Percentiles rank a stretch among this genome's conserved stretches.
Conservation (phyloP, 148 eudicot species). For the Silene latifolia region DNA sequence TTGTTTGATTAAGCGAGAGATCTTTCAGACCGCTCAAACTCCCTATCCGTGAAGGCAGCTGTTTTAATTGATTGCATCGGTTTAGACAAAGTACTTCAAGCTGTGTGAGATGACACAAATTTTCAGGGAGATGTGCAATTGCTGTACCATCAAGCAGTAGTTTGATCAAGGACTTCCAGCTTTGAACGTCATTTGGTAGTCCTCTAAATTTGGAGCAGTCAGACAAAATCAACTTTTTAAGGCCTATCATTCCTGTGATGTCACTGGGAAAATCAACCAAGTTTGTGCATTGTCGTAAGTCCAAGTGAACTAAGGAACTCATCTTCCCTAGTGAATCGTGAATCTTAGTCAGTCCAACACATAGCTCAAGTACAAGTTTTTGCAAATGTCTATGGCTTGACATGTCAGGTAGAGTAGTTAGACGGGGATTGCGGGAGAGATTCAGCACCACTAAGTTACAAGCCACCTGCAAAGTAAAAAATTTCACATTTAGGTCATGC, state of each 20-base stretch:
- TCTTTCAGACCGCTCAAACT: constrained; percentile 36
- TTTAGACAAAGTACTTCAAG: constrained; percentile 45
- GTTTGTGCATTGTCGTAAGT: constrained; percentile 39
- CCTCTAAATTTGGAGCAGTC: constrained; percentile 40
- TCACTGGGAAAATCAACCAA: constrained; percentile 46
- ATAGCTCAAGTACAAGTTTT: constrained; percentile 49
- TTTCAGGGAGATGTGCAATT: constrained; percentile 37
- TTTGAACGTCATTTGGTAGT: constrained; percentile 40
- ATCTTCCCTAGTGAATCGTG: constrained; percentile 51
- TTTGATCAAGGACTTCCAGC: constrained; percentile 41
- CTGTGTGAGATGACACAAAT: constrained; percentile 36
- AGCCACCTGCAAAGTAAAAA: constrained; percentile 36
- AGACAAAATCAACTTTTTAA: constrained; percentile 46
- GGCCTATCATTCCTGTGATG: constrained; percentile 49
- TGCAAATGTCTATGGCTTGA: constrained; percentile 37
- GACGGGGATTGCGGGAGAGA: constrained; percentile 34
- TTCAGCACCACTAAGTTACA: constrained; percentile 52
- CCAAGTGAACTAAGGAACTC: constrained; percentile 39
- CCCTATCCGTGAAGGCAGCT: constrained; percentile 41
- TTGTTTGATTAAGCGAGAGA: constrained; percentile 31
- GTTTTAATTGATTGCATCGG: constrained; percentile 31
- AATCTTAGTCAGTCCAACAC: constrained; percentile 38
- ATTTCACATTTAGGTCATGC: background rate
- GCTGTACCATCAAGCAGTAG: constrained; percentile 43
- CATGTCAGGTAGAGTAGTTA: constrained; percentile 54